Evolutionary conservation across 179 eudicot species (phyloP).

Genomic region (Amaranthus tricolor): DNA sequence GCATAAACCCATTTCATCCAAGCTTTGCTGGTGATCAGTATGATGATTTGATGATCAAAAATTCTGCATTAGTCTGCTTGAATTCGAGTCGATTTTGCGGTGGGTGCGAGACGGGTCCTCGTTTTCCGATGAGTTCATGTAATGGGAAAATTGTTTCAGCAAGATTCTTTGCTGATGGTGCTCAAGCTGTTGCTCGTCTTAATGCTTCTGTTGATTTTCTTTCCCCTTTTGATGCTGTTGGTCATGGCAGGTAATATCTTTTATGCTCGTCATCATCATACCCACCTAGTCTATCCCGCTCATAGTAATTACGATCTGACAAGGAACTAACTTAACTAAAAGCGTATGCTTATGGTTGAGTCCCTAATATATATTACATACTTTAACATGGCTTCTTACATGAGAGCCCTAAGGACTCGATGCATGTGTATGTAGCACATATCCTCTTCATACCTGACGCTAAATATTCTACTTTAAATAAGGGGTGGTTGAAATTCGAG

Average conservation of each 20-base stretch:
- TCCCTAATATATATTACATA: too few species aligned
- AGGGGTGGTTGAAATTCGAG: too few species aligned
- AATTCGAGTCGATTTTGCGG: constrained; percentile 26
- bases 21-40: constrained; percentile 30
- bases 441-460: too few species aligned
- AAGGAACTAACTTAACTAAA: too few species aligned
- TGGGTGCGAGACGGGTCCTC: constrained; percentile 39
- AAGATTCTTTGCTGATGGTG: constrained; percentile 44
- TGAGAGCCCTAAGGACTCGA: too few species aligned
- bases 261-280: neutral
- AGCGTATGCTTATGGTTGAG: too few species aligned
- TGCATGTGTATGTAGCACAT: too few species aligned
- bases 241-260: constrained; percentile 42
- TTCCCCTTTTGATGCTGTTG: constrained; percentile 53
- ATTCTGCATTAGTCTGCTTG: neutral
- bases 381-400: too few species aligned
- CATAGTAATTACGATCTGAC: too few species aligned
- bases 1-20: constrained; percentile 45
- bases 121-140: constrained; percentile 37
- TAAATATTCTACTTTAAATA: too few species aligned
- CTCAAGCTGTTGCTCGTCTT: constrained; percentile 41
- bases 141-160: constrained; percentile 52
- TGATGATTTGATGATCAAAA: constrained; percentile 3
- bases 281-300: neutral
- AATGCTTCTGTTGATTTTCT: constrained; percentile 43